phyloP scores from a whole-genome alignment of 495 filamentous ascomycete species.

The Bryoglossum gracile region DNA sequence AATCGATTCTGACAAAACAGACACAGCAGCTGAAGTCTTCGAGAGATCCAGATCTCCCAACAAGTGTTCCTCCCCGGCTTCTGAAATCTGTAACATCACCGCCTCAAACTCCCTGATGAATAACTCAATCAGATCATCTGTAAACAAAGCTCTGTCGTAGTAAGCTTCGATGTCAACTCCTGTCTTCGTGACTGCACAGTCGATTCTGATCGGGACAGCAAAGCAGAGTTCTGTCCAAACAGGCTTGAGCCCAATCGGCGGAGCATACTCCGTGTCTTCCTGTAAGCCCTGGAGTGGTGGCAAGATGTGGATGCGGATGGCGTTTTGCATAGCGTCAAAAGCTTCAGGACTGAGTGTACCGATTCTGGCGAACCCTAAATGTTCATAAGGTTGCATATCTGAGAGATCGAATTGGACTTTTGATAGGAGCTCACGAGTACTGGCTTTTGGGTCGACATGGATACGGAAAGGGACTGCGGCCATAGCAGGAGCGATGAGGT shows the following conservation, averaged over 20 bases:
- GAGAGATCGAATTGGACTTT: background rate
- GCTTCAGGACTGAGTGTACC: background rate
- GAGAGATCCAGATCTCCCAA: background rate
- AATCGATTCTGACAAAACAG: background rate
- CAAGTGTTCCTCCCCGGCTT: background rate
- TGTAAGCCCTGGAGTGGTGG: background rate
- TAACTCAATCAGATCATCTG: background rate
- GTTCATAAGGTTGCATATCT: background rate
- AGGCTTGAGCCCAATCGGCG: background rate
- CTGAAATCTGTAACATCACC: background rate
- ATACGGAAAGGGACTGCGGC: conserved; percentile 35
- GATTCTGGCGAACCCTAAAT: background rate
- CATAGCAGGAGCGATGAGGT: conserved; percentile 47
- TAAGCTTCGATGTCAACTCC: background rate
- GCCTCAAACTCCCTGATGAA: background rate
- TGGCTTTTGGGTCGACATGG: background rate
- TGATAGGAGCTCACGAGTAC: background rate
- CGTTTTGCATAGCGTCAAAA: background rate
- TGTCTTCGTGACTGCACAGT: background rate
- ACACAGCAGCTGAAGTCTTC: background rate
- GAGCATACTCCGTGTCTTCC: background rate
- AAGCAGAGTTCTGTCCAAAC: background rate
- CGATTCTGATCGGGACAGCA: background rate
- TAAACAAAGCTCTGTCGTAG: background rate
- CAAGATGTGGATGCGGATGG: background rate